phyloP scores from a whole-genome alignment of 192 early-diverging fungal species.

The Umbelopsis vinacea region DNA sequence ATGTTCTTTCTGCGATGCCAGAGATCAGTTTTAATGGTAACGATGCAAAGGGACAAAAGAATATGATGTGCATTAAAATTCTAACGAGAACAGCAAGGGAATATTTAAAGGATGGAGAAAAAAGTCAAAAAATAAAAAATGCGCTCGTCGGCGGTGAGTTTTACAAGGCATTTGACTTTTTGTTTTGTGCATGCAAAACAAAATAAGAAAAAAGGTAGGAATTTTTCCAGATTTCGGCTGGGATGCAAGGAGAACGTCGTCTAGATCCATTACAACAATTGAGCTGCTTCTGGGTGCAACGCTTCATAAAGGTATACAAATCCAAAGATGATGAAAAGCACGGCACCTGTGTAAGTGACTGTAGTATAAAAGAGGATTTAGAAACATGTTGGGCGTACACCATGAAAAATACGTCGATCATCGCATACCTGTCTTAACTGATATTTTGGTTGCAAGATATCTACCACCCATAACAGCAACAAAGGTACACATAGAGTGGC shows the following conservation, averaged over 20 bases:
- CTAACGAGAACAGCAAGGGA: conserved; percentile 1
- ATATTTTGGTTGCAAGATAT: conserved; percentile 84
- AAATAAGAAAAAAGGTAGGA: too few relatives aligned
- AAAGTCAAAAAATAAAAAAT: neutral
- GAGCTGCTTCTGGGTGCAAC: conserved; percentile 32
- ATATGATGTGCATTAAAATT: neutral
- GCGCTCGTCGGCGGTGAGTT: neutral
- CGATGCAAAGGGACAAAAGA: neutral
- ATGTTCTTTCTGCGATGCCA: neutral
- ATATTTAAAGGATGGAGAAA: neutral
- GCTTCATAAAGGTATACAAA: conserved; percentile 70
- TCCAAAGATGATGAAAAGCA: conserved; percentile 90
- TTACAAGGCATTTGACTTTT: too few relatives aligned
- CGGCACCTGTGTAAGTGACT: conserved; percentile 83
- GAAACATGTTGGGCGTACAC: neutral
- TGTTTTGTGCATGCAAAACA: too few relatives aligned
- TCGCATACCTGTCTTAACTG: conserved; percentile 76
- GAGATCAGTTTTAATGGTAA: neutral
- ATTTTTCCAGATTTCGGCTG: neutral
- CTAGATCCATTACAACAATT: neutral
- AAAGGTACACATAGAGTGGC: conserved; percentile 91
- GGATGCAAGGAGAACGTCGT: neutral
- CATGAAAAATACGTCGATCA: neutral
- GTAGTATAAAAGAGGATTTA: conserved; percentile 35
- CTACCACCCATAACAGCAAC: conserved; percentile 94